These are phyloP conservation scores for Ophiostoma sp. DNA, from an alignment of 2,329 filamentous ascomycete species.

Conservation along the genomic window DNA sequence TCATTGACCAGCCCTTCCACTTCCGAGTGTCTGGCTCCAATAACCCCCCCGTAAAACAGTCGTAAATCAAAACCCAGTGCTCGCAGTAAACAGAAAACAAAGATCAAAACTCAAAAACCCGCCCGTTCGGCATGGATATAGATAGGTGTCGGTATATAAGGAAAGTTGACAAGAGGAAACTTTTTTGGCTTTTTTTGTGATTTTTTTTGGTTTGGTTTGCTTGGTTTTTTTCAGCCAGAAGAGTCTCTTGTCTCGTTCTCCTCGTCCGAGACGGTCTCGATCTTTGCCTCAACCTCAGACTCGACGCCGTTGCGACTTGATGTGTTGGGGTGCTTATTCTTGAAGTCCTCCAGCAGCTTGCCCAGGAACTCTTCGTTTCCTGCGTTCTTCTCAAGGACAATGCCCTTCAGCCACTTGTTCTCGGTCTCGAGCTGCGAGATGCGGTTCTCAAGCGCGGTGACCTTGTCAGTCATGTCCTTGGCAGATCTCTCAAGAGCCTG, in stretches of 20 bases:
- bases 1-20: neutral
- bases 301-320: slow-evolving; percentile 26
- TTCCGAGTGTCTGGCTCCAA: neutral
- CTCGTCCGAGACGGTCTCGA: slow-evolving; percentile 24
- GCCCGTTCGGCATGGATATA: slow-evolving; percentile 14
- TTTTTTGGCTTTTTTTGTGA: slow-evolving; percentile 6
- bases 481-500: slow-evolving; percentile 75
- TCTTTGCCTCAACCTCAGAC: slow-evolving; percentile 32
- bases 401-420: slow-evolving; percentile 75
- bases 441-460: slow-evolving; percentile 63
- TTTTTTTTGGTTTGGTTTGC: neutral
- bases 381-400: slow-evolving; percentile 77
- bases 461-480: slow-evolving; percentile 79
- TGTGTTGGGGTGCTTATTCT: slow-evolving; percentile 27
- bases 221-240: slow-evolving; percentile 24
- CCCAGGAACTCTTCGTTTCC: slow-evolving; percentile 48
- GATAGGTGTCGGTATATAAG: slow-evolving; percentile 4
- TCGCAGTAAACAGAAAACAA: neutral
- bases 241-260: slow-evolving; percentile 30
- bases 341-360: slow-evolving; percentile 48
- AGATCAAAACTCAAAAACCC: neutral
- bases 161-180: neutral
- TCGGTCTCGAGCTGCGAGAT: slow-evolving; percentile 75
- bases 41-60: slow-evolving; percentile 8
- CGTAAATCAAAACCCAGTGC: slow-evolving; percentile 16